These are phyloP conservation scores for Paecilomyces fulvus DNA, from an alignment of 2,329 filamentous ascomycete genomes.

Conservation along the genomic window DNA sequence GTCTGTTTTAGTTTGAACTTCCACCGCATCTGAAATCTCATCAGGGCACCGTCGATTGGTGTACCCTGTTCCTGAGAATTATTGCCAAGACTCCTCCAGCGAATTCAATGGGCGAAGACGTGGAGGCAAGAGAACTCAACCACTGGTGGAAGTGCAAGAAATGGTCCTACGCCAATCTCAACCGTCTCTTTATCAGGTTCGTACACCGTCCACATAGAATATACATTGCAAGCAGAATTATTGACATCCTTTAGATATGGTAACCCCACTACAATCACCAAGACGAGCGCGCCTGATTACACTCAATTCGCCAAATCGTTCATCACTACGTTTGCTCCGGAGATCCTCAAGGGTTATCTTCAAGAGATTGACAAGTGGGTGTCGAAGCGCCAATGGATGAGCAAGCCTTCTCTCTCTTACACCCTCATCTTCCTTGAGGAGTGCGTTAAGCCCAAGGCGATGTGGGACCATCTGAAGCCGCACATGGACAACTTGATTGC, in stretches of 20 bases:
- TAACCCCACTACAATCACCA: slow-evolving; percentile 68
- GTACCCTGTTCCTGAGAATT: slow-evolving; percentile 84
- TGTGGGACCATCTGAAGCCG: slow-evolving; percentile 89
- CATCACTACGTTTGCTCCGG: slow-evolving; percentile 81
- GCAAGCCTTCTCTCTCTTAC: slow-evolving; percentile 86
- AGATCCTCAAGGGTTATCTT: slow-evolving; percentile 92
- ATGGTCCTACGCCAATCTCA: slow-evolving; percentile 97
- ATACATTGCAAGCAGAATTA: background rate
- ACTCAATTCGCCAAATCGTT: slow-evolving; percentile 82
- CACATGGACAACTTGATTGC: slow-evolving; percentile 89
- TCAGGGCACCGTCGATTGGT: slow-evolving; percentile 86
- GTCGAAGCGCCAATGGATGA: slow-evolving; percentile 86
- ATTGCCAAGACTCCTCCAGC: slow-evolving; percentile 78
- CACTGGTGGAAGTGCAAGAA: slow-evolving; percentile 99
- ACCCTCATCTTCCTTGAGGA: slow-evolving; percentile 94
- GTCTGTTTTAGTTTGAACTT: slow-evolving; percentile 64
- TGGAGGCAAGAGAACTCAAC: slow-evolving; percentile 80
- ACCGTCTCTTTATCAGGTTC: slow-evolving; percentile 85
- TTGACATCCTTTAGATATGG: slow-evolving; percentile 59
- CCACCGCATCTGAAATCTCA: slow-evolving; percentile 68
- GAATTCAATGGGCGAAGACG: slow-evolving; percentile 67
- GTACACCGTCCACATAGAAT: slow-evolving; percentile 17
- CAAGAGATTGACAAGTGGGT: slow-evolving; percentile 97
- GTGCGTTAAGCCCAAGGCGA: slow-evolving; percentile 92
- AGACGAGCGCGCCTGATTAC: slow-evolving; percentile 67